Percentiles rank a stretch among this genome's conserved stretches.
phyloP scores from a whole-genome alignment of 2,329 filamentous ascomycete species.

The Fusarium scirpi region DNA sequence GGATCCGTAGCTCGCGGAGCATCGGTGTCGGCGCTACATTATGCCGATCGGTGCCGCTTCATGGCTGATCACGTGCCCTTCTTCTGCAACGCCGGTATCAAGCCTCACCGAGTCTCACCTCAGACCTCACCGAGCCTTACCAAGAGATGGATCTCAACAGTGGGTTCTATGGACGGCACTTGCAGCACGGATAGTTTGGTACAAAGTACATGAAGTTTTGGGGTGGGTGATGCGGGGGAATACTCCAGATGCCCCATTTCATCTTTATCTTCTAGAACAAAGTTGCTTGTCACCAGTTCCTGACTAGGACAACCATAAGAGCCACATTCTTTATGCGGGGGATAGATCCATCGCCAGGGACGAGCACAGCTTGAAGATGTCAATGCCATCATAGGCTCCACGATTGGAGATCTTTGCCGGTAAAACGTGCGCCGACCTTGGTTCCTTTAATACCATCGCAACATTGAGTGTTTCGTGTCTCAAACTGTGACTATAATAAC shows the following conservation, averaged over 20 bases:
- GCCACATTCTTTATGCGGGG: slow-evolving; percentile 37
- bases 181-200: slow-evolving; percentile 48
- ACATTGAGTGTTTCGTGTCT: slow-evolving; percentile 1
- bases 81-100: not conserved
- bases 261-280: slow-evolving; percentile 44
- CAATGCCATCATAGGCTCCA: slow-evolving; percentile 34
- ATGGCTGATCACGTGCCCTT: slow-evolving; percentile 7
- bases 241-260: slow-evolving; percentile 48
- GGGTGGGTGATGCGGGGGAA: slow-evolving; percentile 46
- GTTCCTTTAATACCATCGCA: not conserved
- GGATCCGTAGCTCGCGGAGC: slow-evolving; percentile 19
- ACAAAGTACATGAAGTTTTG: slow-evolving; percentile 45
- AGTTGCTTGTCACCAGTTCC: slow-evolving; percentile 40
- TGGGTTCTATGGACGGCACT: slow-evolving; percentile 43
- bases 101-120: slow-evolving; percentile 27
- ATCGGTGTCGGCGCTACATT: slow-evolving; percentile 33
- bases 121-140: slow-evolving; percentile 34
- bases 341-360: slow-evolving; percentile 39
- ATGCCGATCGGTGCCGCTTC: not conserved
- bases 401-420: slow-evolving; percentile 16
- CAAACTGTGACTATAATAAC: no score
- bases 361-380: slow-evolving; percentile 26
- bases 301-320: slow-evolving; percentile 42
- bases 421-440: slow-evolving; percentile 11
- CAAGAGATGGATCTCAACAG: slow-evolving; percentile 40